Conservation (phyloP, 2,329 filamentous ascomycete genomes). For the Chrysosphaeria jannelii region DNA sequence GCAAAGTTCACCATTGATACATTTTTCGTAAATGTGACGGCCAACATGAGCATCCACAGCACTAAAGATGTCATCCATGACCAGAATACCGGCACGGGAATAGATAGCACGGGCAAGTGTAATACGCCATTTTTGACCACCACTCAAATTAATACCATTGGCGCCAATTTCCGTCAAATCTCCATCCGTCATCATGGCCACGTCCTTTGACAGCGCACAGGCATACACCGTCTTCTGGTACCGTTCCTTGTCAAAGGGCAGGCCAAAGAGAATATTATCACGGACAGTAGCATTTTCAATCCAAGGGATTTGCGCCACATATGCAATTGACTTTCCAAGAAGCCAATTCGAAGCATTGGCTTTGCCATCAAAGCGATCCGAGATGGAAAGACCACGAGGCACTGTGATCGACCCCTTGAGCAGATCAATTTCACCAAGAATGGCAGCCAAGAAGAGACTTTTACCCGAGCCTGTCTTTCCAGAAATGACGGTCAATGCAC, state of each 20-base stretch:
- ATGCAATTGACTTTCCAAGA: constrained; percentile 37
- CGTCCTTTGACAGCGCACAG: constrained; percentile 45
- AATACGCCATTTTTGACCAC: constrained; percentile 59
- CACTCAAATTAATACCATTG: constrained; percentile 59
- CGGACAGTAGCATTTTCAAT: constrained; percentile 56
- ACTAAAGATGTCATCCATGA: constrained; percentile 65
- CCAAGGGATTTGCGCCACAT: constrained; percentile 57
- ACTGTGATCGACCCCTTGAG: constrained; percentile 28
- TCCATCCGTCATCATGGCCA: constrained; percentile 46
- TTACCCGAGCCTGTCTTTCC: constrained; percentile 56
- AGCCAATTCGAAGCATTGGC: constrained; percentile 38
- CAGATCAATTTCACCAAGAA: constrained; percentile 47
- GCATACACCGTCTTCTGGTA: constrained; percentile 41
- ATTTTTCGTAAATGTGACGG: constrained; percentile 48
- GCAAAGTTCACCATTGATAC: constrained; percentile 39
- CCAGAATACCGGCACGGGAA: constrained; percentile 42
- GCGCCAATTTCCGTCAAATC: constrained; percentile 58
- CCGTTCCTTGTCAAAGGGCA: constrained; percentile 36
- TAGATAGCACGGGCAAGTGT: constrained; percentile 57
- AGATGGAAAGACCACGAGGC: constrained; percentile 16
- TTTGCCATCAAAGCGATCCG: constrained; percentile 27
- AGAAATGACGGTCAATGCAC: constrained; percentile 42
- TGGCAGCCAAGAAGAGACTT: constrained; percentile 39
- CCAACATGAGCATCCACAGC: constrained; percentile 60
- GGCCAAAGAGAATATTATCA: constrained; percentile 51